These are phyloP conservation scores for Triticum monococcum DNA, from an alignment of 176 grass and related monocot genomes.

Conservation along the genomic window DNA sequence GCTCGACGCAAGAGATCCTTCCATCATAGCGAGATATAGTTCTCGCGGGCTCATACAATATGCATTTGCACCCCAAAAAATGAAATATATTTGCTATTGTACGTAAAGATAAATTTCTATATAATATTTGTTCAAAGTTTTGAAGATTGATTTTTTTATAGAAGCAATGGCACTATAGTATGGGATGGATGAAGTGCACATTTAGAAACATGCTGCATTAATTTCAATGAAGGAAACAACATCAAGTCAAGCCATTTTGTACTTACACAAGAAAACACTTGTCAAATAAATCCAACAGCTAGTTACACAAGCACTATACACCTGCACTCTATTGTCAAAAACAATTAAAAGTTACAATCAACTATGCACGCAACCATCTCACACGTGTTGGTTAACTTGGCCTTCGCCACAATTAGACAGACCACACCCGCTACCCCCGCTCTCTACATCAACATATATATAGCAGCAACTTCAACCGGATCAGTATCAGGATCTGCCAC, in stretches of 20 bases:
- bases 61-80: no score
- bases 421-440: conserved; percentile 19
- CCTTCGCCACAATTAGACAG: conserved; percentile 41
- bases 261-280: conserved; percentile 17
- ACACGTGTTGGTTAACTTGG: conserved; percentile 41
- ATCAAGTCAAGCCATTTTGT: neutral
- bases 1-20: no score
- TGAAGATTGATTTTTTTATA: no score
- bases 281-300: neutral
- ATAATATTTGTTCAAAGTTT: no score
- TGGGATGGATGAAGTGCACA: no score
- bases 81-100: no score
- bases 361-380: conserved; percentile 11
- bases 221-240: neutral
- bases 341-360: neutral
- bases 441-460: conserved; percentile 2
- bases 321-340: neutral
- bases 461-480: conserved; percentile 8
- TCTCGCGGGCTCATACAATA: no score
- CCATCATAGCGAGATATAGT: no score
- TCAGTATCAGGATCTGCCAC: neutral
- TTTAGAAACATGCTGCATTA: neutral
- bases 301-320: conserved; percentile 14
- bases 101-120: no score
- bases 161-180: no score